These are phyloP conservation scores for Candida tetrigidarum DNA, from an alignment of 1,139 yeast species.

Conservation along the genomic window DNA sequence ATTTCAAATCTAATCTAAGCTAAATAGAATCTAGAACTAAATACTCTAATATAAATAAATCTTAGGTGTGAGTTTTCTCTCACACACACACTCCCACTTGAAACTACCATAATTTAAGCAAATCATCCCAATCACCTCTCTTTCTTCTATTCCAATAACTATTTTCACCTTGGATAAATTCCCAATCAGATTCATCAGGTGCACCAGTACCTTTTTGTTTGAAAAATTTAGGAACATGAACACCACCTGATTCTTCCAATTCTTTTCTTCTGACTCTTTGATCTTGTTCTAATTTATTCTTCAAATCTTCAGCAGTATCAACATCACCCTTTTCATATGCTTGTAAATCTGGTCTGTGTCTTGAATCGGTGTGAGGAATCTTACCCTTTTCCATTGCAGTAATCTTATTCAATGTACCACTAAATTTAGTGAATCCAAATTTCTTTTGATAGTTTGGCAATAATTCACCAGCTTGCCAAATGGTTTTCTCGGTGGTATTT, in stretches of 20 bases:
- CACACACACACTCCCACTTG: not conserved
- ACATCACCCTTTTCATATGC: constrained; percentile 71
- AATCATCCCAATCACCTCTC: constrained; percentile 60
- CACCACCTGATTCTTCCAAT: constrained; percentile 47
- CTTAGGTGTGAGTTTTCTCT: too few species aligned
- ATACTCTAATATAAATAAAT: constrained; percentile 3
- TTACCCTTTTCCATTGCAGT: constrained; percentile 66
- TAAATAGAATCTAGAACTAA: constrained; percentile 1
- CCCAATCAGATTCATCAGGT: constrained; percentile 59
- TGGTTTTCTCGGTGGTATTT: constrained; percentile 41
- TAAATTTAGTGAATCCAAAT: constrained; percentile 85
- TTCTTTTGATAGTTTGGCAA: constrained; percentile 62
- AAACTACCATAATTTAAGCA: constrained; percentile 54
- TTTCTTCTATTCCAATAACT: constrained; percentile 85
- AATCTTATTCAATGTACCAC: constrained; percentile 80
- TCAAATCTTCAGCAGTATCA: constrained; percentile 70
- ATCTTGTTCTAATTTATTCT: constrained; percentile 70
- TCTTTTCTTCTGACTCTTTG: constrained; percentile 80
- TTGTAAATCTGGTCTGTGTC: constrained; percentile 85
- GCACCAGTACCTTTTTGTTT: constrained; percentile 44
- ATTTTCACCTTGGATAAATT: constrained; percentile 58
- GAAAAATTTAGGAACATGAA: constrained; percentile 69
- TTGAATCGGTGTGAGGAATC: constrained; percentile 86
- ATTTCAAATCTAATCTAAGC: not conserved
- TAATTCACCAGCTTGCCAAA: constrained; percentile 73